Evolutionary conservation across 805 yeast genomes (phyloP), one percentile per base, ranked within the genome.

Genomic region (Dipodascopsis tothii): DNA sequence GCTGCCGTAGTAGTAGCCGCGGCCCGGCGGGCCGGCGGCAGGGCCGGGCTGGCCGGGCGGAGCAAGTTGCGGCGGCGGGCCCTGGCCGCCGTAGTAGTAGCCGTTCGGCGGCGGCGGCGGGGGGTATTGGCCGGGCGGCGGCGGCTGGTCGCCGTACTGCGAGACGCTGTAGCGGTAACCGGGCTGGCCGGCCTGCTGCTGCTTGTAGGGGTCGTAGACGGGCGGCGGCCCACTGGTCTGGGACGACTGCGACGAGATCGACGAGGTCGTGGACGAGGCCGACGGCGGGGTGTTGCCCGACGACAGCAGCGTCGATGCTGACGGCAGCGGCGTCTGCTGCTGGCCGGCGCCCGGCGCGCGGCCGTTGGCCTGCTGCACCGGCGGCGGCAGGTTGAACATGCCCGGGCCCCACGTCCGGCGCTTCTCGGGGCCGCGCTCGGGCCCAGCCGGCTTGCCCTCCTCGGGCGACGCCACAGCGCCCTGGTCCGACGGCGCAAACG

Each of bases 21-120:
- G n/a, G n/a, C n/a, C n/a, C 34, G 34, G 20, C 43, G 43, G 39
- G 34, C 34, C 4, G 43, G 43, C 16, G 43, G 43, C 20, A 40
- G 28, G 22, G 34, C 34, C 18, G 35, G 33, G 35, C 41, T 11
- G 41, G 25, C 20, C 18, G n/a, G 27, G 7, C 21, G 23, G 27
- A 27, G 18, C 17, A 14, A 16, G 34, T 25, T 19, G 34, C 21
- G 21, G 43, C 30, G n/a, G 21, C 37, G 14, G 30, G 14, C 30
- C 30, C 11, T 9, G 11, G 11, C 14, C 11, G 9, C 30, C 14
- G 14, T 25, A 25, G 11, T 9, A 25, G 30, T 25, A 25, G 30
- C 14, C 14, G 30, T 14, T 25, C n/a, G n/a, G n/a, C n/a, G n/a
- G n/a, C n/a, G n/a, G n/a, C n/a, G n/a, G n/a, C n/a, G n/a, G n/a